Base-by-base conservation (phyloP, 495 filamentous ascomycete genomes). In the Trichocladium antarcticum region DNA sequence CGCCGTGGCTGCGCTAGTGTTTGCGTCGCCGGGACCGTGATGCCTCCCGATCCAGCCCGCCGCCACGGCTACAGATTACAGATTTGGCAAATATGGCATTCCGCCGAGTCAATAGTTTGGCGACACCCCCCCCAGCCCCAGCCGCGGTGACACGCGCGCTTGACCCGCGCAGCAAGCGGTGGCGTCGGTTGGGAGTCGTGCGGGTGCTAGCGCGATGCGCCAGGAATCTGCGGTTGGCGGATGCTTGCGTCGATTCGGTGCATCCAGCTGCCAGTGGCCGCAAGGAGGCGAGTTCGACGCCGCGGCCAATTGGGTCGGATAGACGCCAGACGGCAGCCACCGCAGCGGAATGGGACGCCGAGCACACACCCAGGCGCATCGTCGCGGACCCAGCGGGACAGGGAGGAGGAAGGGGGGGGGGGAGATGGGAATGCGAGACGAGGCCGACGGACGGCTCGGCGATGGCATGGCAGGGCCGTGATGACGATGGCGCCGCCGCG, bases 311-410 rank as follows among this genome's bases (percentile, higher is more conserved):
- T 55, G 57, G 54, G 15, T 16, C 11, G n/a, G 29, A n/a, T 60
- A 57, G 57, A 51, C 57, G 57, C 57, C 51, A 43, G 41, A 47
- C 34, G 53, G 57, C 54, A 57, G 54, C 47, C 42, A 48, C 37
- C 45, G 21, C 36, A 38, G 39, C 24, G 20, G 27, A 22, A 48
- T 32, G 34, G 17, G 22, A 39, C 35, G 3, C 32, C 48, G n/a
- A 43, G 17, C 39, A 31, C 35, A 42, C 31, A 43, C 6, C 22
- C 38, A 16, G 3, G n/a, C 12, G 11, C 19, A 9, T 38, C 12
- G 31, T 21, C 22, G 20, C 37, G 35, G 37, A 20, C 28, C n/a
- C n/a, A n/a, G 46, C 46, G 37, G 28, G 35, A 36, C 46, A 40
- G 46, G 5, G 16, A 47, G 12, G 12, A 31, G 5, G 4, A 16